phyloP scores from a whole-genome alignment of 257 asterid genomes.

The Nicotiana benthamiana region DNA sequence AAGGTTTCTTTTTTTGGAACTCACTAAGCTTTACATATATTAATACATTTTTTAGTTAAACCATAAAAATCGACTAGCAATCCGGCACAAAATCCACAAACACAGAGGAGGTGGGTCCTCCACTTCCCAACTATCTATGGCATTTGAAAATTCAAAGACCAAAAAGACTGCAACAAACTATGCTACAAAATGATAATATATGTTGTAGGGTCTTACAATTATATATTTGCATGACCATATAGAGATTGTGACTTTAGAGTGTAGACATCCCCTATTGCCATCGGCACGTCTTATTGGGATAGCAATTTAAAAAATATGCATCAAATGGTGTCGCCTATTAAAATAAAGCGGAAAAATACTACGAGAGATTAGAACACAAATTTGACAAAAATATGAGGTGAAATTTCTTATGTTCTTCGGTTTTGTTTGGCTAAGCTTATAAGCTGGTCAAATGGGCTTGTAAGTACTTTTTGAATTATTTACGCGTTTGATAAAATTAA shows the following conservation, averaged over 20 bases:
- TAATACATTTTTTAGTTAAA: neutral
- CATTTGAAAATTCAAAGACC: slow-evolving; percentile 17
- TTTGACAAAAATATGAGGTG: no score
- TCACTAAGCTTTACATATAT: neutral
- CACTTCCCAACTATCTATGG: slow-evolving; percentile 13
- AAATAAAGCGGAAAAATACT: no score
- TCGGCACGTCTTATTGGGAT: slow-evolving; percentile 37
- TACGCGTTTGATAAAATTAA: no score
- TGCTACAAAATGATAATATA: slow-evolving; percentile 36
- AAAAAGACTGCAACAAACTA: slow-evolving; percentile 36
- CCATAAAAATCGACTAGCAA: slow-evolving; percentile 15
- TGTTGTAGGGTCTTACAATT: slow-evolving; percentile 17
- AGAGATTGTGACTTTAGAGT: slow-evolving; percentile 28
- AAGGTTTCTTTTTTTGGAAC: slow-evolving; percentile 7
- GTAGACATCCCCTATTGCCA: slow-evolving; percentile 16
- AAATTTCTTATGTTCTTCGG: no score
- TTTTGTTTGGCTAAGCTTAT: no score
- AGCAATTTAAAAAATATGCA: slow-evolving; percentile 33
- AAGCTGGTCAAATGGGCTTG: no score
- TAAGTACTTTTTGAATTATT: no score
- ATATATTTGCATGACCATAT: slow-evolving; percentile 48
- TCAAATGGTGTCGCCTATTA: no score
- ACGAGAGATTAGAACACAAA: no score
- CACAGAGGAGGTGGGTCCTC: slow-evolving; percentile 12
- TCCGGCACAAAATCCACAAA: slow-evolving; percentile 36